Conservation (phyloP, 805 yeast genomes). For the Candida mattraensis region DNA sequence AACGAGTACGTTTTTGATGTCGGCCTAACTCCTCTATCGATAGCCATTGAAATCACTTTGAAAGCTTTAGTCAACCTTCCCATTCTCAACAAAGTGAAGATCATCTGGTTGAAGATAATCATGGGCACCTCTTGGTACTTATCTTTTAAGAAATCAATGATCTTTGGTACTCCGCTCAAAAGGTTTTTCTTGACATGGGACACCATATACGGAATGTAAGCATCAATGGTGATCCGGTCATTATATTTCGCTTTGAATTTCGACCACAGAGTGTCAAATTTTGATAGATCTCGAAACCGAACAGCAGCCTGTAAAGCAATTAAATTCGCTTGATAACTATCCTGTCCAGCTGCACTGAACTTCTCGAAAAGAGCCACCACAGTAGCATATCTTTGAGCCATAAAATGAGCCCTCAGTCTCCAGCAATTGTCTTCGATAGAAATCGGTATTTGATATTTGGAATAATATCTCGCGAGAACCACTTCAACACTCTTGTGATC, state of each 20-base stretch:
- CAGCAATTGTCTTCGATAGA: conserved; percentile 22
- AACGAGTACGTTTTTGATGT: conserved; percentile 31
- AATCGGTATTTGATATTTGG: conserved; percentile 22
- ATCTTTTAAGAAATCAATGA: conserved; percentile 17
- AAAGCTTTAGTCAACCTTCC: conserved; percentile 20
- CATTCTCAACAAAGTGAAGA: conserved; percentile 23
- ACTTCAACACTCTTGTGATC: conserved; percentile 28
- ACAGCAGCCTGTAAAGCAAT: conserved; percentile 27
- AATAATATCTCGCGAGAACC: conserved; percentile 23
- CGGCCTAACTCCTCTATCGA: conserved; percentile 14
- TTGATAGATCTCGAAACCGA: conserved; percentile 12
- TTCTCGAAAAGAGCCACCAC: conserved; percentile 21
- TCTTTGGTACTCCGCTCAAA: conserved; percentile 12
- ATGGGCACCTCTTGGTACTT: conserved; percentile 20
- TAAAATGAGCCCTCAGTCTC: conserved; percentile 26
- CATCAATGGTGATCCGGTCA: conserved; percentile 13
- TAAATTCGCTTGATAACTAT: conserved; percentile 16
- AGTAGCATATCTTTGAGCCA: conserved; percentile 24
- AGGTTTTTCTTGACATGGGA: conserved; percentile 22
- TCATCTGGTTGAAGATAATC: conserved; percentile 26
- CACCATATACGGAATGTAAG: conserved; percentile 23
- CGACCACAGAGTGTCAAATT: conserved; percentile 26
- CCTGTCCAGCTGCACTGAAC: conserved; percentile 5
- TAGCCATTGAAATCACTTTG: conserved; percentile 19
- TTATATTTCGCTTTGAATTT: conserved; percentile 10